Percentiles rank a stretch among this genome's conserved stretches.
Evolutionary conservation across 441 rosid genomes (phyloP).

Genomic region (Biscutella laevigata): DNA sequence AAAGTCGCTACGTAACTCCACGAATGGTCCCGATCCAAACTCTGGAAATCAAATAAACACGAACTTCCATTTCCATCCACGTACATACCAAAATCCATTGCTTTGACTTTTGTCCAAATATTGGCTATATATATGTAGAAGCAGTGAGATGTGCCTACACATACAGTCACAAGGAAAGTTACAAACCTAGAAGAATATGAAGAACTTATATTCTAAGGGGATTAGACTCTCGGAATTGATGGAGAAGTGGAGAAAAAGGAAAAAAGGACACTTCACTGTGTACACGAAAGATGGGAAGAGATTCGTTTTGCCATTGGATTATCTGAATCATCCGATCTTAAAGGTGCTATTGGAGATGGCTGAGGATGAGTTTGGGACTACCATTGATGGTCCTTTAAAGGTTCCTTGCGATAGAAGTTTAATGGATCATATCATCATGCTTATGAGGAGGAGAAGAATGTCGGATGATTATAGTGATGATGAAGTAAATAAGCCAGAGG

Average conservation of each 20-base stretch:
- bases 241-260: conserved; percentile 34
- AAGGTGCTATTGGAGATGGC: conserved; percentile 36
- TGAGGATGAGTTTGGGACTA: conserved; percentile 39
- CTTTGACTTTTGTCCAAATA: neutral
- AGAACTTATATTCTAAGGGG: conserved; percentile 25
- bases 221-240: conserved; percentile 19
- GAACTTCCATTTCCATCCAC: neutral
- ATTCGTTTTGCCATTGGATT: conserved; percentile 32
- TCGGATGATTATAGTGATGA: conserved; percentile 8
- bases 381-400: conserved; percentile 32
- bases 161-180: neutral
- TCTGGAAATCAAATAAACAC: conserved; percentile 2
- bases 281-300: conserved; percentile 37
- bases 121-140: neutral
- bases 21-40: conserved; percentile 7
- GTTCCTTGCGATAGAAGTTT: conserved; percentile 42
- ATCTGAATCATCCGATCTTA: conserved; percentile 39
- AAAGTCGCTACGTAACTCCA: neutral
- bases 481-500: conserved; percentile 10
- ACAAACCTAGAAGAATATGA: too few species aligned
- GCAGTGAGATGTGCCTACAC: neutral
- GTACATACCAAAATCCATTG: neutral
- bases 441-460: conserved; percentile 25
- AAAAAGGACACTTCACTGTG: conserved; percentile 40
- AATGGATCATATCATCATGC: conserved; percentile 29